Conservation (phyloP, 768 basidiomycete species). For the Lentinula sp. region DNA sequence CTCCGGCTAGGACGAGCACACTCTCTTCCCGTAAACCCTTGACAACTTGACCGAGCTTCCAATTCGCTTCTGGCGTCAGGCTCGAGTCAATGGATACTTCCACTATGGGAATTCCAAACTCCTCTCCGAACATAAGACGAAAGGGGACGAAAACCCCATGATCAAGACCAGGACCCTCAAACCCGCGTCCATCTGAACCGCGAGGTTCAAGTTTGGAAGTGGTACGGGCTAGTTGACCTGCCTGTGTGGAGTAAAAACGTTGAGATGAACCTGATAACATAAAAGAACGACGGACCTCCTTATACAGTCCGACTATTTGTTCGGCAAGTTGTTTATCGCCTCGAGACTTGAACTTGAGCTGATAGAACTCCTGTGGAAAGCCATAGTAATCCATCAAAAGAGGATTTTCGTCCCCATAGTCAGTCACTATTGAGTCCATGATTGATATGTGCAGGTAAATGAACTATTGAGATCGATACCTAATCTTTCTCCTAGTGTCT, state of each 20-base stretch:
- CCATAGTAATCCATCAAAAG: slow-evolving; percentile 72
- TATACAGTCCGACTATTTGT: slow-evolving; percentile 55
- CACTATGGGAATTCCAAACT: slow-evolving; percentile 62
- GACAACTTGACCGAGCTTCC: slow-evolving; percentile 60
- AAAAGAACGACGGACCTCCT: slow-evolving; percentile 29
- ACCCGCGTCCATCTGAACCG: slow-evolving; percentile 63
- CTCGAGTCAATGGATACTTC: slow-evolving; percentile 63
- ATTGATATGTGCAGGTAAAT: neutral
- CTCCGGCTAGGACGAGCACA: slow-evolving; percentile 65
- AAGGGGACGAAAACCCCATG: slow-evolving; percentile 83
- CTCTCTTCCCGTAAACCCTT: slow-evolving; percentile 58
- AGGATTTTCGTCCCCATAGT: slow-evolving; percentile 75
- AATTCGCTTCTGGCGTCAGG: slow-evolving; percentile 55
- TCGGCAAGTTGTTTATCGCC: slow-evolving; percentile 55
- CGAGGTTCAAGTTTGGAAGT: slow-evolving; percentile 45
- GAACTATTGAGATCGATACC: slow-evolving; percentile 27
- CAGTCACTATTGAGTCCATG: slow-evolving; percentile 45
- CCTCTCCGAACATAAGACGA: slow-evolving; percentile 70
- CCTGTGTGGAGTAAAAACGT: slow-evolving; percentile 23
- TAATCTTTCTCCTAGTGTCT: slow-evolving; percentile 51
- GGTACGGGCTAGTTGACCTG: slow-evolving; percentile 47
- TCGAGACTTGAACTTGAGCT: slow-evolving; percentile 60
- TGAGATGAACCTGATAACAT: neutral
- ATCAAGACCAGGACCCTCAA: slow-evolving; percentile 60
- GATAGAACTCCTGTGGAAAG: slow-evolving; percentile 53